Conservation (phyloP, 345 rosid species). For the Gossypium ekmanianum region DNA sequence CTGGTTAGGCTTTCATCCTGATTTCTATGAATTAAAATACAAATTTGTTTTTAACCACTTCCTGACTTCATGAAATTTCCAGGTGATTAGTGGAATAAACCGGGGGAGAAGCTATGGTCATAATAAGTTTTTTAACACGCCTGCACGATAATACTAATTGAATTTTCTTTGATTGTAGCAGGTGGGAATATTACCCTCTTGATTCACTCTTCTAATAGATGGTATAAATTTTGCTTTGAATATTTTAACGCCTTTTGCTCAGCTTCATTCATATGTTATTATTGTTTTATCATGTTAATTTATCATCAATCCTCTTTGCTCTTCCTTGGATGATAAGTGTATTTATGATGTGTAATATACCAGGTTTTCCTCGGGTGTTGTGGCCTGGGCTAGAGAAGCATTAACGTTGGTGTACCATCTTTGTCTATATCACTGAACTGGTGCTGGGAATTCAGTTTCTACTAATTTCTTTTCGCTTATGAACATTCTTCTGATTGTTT, state of each 20-base stretch:
- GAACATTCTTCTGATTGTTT: constrained; percentile 3
- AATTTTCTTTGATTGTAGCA: background rate
- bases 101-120: constrained; percentile 87
- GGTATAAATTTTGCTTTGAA: background rate
- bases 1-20: constrained; percentile 56
- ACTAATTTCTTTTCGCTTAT: background rate
- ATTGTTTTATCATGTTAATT: background rate
- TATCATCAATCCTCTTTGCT: background rate
- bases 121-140: constrained; percentile 35
- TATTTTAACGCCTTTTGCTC: background rate
- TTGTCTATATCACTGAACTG: constrained; percentile 87
- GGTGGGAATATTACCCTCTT: background rate
- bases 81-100: constrained; percentile 94
- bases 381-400: constrained; percentile 95
- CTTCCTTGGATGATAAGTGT: constrained; percentile 15
- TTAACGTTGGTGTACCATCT: constrained; percentile 86
- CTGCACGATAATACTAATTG: background rate
- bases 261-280: background rate
- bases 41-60: constrained; percentile 9
- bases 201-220: background rate
- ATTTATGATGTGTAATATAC: constrained; percentile 25
- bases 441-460: constrained; percentile 29
- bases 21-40: constrained; percentile 1
- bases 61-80: constrained; percentile 26
- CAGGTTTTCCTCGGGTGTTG: constrained; percentile 89